These are phyloP conservation scores for Rhizodiscina lignyota DNA, from an alignment of 495 filamentous ascomycete genomes.

Conservation along the genomic window DNA sequence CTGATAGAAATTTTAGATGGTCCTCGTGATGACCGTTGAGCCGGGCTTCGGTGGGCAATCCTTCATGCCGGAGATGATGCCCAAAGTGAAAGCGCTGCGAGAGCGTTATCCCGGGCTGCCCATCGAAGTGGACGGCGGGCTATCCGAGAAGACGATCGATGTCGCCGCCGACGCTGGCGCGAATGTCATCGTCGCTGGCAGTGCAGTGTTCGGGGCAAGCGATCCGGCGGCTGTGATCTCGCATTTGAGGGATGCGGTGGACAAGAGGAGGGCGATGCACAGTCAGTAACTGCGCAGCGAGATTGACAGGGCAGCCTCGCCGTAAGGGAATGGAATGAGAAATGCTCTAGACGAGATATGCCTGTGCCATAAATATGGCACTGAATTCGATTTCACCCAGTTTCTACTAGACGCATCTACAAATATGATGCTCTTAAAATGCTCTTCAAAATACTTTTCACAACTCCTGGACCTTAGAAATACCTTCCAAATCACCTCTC, in stretches of 20 bases:
- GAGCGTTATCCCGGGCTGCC: slow-evolving; percentile 75
- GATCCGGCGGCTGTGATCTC: slow-evolving; percentile 74
- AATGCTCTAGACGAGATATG: no score
- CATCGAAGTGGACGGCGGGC: slow-evolving; percentile 92
- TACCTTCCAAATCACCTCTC: slow-evolving; percentile 40
- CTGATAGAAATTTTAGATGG: no score
- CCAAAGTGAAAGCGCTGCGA: slow-evolving; percentile 76
- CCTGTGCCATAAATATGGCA: no score
- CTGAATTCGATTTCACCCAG: no score
- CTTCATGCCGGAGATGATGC: slow-evolving; percentile 90
- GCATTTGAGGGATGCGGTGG: slow-evolving; percentile 61
- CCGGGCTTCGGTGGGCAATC: slow-evolving; percentile 96
- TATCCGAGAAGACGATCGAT: slow-evolving; percentile 79
- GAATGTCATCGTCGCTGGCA: slow-evolving; percentile 97
- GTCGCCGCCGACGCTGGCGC: slow-evolving; percentile 90
- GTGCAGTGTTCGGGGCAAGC: slow-evolving; percentile 83
- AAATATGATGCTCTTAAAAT: no score
- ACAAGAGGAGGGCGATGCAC: no score
- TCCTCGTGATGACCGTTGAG: slow-evolving; percentile 95
- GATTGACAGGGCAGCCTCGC: no score
- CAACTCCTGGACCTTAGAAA: no score
- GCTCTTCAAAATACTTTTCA: no score
- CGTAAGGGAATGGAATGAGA: no score
- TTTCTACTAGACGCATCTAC: no score
- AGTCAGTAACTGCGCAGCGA: no score